phyloP scores from a whole-genome alignment of 2,329 filamentous ascomycete genomes.

The Colletotrichum tamarilloi region DNA sequence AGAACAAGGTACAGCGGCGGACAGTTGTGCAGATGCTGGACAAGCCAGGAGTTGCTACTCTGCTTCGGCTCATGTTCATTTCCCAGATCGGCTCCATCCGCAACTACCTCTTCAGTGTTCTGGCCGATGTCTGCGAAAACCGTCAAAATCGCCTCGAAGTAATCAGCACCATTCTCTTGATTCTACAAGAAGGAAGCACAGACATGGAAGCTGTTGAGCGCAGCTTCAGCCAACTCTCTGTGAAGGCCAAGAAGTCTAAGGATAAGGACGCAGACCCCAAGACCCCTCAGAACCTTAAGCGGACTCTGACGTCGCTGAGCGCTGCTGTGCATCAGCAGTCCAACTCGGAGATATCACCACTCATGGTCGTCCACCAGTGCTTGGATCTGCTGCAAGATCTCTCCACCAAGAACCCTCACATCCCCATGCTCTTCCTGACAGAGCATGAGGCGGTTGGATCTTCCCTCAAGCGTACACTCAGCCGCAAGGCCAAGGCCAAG shows the following conservation, averaged over 20 bases:
- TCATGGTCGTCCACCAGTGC: constrained; percentile 96
- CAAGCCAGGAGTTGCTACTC: constrained; percentile 93
- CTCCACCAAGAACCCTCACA: constrained; percentile 85
- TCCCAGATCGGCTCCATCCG: constrained; percentile 90
- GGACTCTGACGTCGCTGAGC: constrained; percentile 72
- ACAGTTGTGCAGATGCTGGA: constrained; percentile 96
- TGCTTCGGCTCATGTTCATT: constrained; percentile 98
- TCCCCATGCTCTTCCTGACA: constrained; percentile 91
- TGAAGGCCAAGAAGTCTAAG: constrained; percentile 85
- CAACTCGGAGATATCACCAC: constrained; percentile 89
- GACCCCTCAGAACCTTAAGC: constrained; percentile 84
- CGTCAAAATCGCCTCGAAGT: constrained; percentile 96
- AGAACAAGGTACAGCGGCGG: constrained; percentile 78
- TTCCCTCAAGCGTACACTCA: constrained; percentile 79
- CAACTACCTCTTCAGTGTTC: constrained; percentile 84
- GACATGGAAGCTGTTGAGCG: constrained; percentile 95
- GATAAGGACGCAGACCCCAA: constrained; percentile 72
- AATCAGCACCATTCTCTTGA: constrained; percentile 89
- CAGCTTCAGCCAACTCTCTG: constrained; percentile 92
- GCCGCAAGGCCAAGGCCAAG: constrained; percentile 88
- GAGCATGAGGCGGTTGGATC: constrained; percentile 85
- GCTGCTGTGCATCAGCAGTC: constrained; percentile 60
- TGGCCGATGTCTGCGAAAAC: constrained; percentile 94
- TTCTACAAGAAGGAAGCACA: constrained; percentile 93
- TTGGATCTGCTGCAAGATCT: constrained; percentile 86